Evolutionary conservation across 768 basidiomycete species (phyloP).

Genomic region (Candolleomyces eurysporus): DNA sequence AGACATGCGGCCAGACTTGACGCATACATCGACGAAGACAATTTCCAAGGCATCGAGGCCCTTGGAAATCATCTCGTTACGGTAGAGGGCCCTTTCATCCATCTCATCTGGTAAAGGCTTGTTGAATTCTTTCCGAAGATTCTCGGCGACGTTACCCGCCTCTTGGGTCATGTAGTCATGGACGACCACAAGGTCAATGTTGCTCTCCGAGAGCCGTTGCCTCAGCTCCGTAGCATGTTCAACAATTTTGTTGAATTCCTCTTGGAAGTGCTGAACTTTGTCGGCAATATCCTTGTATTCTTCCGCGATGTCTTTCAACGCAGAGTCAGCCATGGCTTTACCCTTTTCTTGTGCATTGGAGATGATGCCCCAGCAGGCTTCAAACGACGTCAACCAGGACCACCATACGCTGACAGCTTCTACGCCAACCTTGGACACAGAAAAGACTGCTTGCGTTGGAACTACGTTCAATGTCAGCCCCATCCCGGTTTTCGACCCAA

Average conservation of each 20-base stretch:
- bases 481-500: too few relatives aligned
- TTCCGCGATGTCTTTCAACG: background rate
- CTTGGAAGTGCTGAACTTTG: background rate
- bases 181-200: slow-evolving; percentile 1
- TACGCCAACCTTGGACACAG: too few relatives aligned
- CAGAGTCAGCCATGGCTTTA: background rate
- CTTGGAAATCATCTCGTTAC: slow-evolving; percentile 1
- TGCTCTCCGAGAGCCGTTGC: background rate
- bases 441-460: too few relatives aligned
- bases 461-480: too few relatives aligned
- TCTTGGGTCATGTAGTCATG: background rate
- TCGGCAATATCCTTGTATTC: background rate
- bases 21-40: slow-evolving; percentile 3
- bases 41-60: slow-evolving; percentile 2
- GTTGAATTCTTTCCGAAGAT: slow-evolving; percentile 6
- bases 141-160: background rate
- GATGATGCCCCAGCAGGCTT: background rate
- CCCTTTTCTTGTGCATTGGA: background rate
- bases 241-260: background rate
- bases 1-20: background rate
- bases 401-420: too few relatives aligned
- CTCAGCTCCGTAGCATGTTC: slow-evolving; percentile 1
- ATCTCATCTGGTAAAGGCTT: slow-evolving; percentile 10
- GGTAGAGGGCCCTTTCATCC: slow-evolving; percentile 6
- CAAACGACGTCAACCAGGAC: too few relatives aligned